Evolutionary conservation across 805 yeast species (phyloP), one percentile per base, ranked within the genome.

Genomic region (Ogataea methanolica): DNA sequence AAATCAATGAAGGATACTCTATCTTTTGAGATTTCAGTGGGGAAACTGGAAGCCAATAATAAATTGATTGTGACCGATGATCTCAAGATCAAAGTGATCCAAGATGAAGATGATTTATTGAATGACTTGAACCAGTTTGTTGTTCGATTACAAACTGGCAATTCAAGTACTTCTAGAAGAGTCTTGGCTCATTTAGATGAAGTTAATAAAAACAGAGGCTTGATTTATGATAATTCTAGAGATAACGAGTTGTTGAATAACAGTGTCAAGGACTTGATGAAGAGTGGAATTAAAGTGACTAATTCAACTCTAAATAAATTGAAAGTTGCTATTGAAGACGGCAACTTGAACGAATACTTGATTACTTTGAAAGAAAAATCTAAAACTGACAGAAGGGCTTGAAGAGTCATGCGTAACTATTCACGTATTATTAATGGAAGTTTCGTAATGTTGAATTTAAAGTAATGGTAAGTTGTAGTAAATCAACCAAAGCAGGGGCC

Each of bases 51-150:
- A 4, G 35, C 53, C 8, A 49, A 55, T 11, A 46, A 50, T 29
- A 58, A 57, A 19, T 29, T 62, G n/a, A 52, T 58, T 3, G 49
- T 54, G 9, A 51, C 57, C 0, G 42, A 53, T 11, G 50, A 51
- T 3, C 51, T 56, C 6, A 50, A 54, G 19, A 42, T 61, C 31
- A 55, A 55, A 35, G 52, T 66, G 7, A 63, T 66, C 4, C 45
- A 57, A 11, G 69, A 67, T 49, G 50, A 55, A 1, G 67, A 65
- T 5, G 58, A 62, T 44, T 22, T 66, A 7, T 38, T 65, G 9
- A 49, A 56, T 29, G 63, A 61, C 26, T 35, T 58, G 17, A 55
- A 55, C 36, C 35, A 44, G 12, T 63, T 60, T 41, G 46, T 50
- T 1, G 45, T 67, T 1, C 49, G 68, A 31, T 44, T 62, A 1